A percentile compares a stretch with the other conserved stretches of the same genome.
Evolutionary conservation across 306 rosid genomes (phyloP).

Genomic region (Medicago ruthenica): DNA sequence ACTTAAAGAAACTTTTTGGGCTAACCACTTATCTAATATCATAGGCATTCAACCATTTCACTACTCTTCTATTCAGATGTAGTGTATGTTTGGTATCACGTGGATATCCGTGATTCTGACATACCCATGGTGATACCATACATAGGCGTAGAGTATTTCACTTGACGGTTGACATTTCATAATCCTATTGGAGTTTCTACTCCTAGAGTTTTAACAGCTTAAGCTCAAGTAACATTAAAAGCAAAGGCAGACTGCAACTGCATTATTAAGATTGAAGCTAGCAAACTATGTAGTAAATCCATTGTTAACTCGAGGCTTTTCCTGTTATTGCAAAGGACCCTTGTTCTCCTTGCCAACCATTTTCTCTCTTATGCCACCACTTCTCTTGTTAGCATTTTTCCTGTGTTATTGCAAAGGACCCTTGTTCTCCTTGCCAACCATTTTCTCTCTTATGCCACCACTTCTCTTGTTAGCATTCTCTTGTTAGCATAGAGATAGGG

Average conservation of each 20-base stretch:
- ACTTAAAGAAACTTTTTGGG: no score
- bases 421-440: slow-evolving; percentile 56
- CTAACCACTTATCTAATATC: no score
- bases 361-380: slow-evolving; percentile 49
- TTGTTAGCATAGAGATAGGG: slow-evolving; percentile 74
- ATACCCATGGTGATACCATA: no score
- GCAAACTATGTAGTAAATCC: background rate
- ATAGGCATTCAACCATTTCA: no score
- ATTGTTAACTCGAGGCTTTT: slow-evolving; percentile 34
- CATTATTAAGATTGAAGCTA: background rate
- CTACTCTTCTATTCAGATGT: no score
- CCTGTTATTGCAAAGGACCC: slow-evolving; percentile 43
- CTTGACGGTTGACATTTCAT: no score
- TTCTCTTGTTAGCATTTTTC: slow-evolving; percentile 52
- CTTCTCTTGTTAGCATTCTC: no score
- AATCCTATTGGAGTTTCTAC: background rate
- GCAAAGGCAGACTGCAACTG: background rate
- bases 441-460: slow-evolving; percentile 46
- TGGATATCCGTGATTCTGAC: no score
- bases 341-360: slow-evolving; percentile 57
- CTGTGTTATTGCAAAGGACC: slow-evolving; percentile 44
- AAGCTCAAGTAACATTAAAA: no score
- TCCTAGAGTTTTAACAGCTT: background rate
- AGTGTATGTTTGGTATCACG: no score
- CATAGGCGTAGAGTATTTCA: no score